A percentile compares a stretch with the other conserved stretches of the same genome.
These are phyloP conservation scores for Aquilaria yunnanensis DNA, from an alignment of 345 rosid genomes.

Conservation along the genomic window DNA sequence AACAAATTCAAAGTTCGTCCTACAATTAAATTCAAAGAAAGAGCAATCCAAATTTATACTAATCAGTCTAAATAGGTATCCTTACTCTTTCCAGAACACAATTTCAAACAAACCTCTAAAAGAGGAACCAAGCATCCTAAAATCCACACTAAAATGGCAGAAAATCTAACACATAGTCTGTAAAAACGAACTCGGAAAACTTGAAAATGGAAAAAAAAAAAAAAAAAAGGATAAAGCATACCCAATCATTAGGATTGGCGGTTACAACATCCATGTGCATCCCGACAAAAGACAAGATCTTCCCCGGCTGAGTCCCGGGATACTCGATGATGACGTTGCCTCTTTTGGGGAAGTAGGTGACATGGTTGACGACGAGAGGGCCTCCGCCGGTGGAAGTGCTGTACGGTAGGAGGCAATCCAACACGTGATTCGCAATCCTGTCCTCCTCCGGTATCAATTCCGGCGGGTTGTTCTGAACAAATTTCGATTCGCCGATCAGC, in stretches of 20 bases:
- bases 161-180: background rate
- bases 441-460: slow-evolving; percentile 90
- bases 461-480: slow-evolving; percentile 92
- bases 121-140: background rate
- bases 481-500: slow-evolving; percentile 74
- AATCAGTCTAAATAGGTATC: background rate
- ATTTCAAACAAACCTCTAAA: background rate
- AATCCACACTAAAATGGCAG: background rate
- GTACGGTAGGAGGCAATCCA: slow-evolving; percentile 68
- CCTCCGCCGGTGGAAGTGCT: slow-evolving; percentile 86
- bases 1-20: background rate
- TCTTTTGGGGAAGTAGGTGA: slow-evolving; percentile 59
- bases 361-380: slow-evolving; percentile 69
- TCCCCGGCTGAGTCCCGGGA: slow-evolving; percentile 86
- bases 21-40: background rate
- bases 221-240: slow-evolving; percentile 19
- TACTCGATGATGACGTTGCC: slow-evolving; percentile 96
- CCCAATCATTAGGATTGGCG: slow-evolving; percentile 93
- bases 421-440: slow-evolving; percentile 68
- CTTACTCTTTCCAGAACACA: background rate
- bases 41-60: background rate
- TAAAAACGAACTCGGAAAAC: slow-evolving; percentile 2
- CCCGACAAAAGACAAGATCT: slow-evolving; percentile 91
- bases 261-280: slow-evolving; percentile 99
- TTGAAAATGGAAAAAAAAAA: background rate